These are phyloP conservation scores for Cutaneotrichosporon sp. DNA, from an alignment of 1,284 basidiomycete genomes.

Conservation along the genomic window DNA sequence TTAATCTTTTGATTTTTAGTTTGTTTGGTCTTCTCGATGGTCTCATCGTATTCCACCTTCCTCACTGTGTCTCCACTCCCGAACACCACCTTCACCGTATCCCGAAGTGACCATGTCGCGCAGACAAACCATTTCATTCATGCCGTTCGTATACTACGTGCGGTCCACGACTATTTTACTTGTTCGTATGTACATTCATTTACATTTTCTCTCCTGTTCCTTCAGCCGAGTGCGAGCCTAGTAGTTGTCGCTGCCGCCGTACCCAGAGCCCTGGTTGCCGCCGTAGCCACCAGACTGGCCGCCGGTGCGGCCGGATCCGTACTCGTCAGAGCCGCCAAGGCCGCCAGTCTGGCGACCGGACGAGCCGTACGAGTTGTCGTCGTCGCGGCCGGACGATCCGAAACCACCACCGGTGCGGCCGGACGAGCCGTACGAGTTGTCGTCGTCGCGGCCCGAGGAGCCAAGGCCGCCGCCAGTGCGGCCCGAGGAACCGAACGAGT, in stretches of 20 bases:
- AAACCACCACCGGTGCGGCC: conserved; percentile 1
- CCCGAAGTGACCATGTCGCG: too few relatives aligned
- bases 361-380: neutral
- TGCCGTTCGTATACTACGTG: too few relatives aligned
- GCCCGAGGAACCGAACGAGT: conserved; percentile 5
- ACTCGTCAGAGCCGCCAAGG: conserved; percentile 3
- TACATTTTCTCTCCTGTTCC: too few relatives aligned
- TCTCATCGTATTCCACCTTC: too few relatives aligned
- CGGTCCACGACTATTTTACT: too few relatives aligned
- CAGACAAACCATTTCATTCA: too few relatives aligned
- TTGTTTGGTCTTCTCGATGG: too few relatives aligned
- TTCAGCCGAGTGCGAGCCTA: too few relatives aligned
- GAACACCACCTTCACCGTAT: too few relatives aligned
- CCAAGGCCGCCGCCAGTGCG: conserved; percentile 6
- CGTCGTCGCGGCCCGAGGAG: neutral
- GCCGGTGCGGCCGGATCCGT: neutral
- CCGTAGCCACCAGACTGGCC: neutral
- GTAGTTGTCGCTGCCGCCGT: neutral
- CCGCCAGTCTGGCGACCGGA: conserved; percentile 1
- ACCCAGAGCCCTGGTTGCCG: neutral
- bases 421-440: neutral
- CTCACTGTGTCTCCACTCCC: too few relatives aligned
- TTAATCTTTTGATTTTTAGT: too few relatives aligned
- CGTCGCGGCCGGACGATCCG: conserved; percentile 3
- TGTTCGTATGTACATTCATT: too few relatives aligned